Percentiles rank a stretch among this genome's conserved stretches.
These are phyloP conservation scores for Chrysanthemum seticuspe DNA, from an alignment of 129 eudicot genomes.

Conservation along the genomic window DNA sequence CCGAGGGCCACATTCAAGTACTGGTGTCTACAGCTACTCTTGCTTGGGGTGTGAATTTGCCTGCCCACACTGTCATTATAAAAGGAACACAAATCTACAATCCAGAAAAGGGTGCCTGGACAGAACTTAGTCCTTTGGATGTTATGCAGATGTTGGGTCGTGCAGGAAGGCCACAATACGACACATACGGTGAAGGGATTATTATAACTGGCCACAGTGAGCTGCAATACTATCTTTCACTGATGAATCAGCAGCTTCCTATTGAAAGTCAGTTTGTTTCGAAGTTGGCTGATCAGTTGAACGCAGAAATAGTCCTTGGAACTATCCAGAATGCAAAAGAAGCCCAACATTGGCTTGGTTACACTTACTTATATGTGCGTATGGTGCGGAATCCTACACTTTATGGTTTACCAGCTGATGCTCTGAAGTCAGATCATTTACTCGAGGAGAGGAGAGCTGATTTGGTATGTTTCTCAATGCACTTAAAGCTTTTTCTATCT, in stretches of 20 bases:
- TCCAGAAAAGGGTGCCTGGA: conserved; percentile 98
- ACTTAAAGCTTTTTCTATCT: background rate
- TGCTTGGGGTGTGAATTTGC: conserved; percentile 97
- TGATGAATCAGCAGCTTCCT: conserved; percentile 98
- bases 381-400: conserved; percentile 86
- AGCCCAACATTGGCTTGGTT: conserved; percentile 86
- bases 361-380: conserved; percentile 82
- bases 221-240: conserved; percentile 75
- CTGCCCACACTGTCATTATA: conserved; percentile 91
- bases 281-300: conserved; percentile 90
- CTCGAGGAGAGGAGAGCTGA: conserved; percentile 84
- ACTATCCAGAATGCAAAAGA: conserved; percentile 92
- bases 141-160: conserved; percentile 99
- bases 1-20: conserved; percentile 82
- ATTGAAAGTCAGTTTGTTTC: conserved; percentile 93
- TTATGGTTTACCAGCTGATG: conserved; percentile 76
- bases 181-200: conserved; percentile 94
- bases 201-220: conserved; percentile 86
- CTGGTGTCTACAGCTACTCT: conserved; percentile 92
- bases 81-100: conserved; percentile 94
- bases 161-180: conserved; percentile 98
- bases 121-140: conserved; percentile 91
- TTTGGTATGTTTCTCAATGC: conserved; percentile 54
- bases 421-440: conserved; percentile 40
- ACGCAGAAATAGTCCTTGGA: conserved; percentile 96